Conservation (phyloP, 495 filamentous ascomycete species). For the Parmelia sp. region DNA sequence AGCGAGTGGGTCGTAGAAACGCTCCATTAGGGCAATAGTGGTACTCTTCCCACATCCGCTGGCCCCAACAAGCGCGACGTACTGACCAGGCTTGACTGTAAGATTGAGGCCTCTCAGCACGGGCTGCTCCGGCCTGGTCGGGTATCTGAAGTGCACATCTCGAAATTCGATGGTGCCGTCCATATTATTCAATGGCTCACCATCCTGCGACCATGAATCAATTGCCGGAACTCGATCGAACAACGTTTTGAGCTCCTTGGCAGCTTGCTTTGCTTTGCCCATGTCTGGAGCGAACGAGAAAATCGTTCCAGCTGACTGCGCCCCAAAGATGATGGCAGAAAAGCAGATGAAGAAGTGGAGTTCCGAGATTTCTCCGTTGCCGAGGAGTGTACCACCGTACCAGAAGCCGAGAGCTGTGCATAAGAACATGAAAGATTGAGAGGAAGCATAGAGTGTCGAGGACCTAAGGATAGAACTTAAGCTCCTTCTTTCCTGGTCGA, state of each 20-base stretch:
- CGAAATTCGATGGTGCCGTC: slow-evolving; percentile 70
- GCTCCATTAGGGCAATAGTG: slow-evolving; percentile 70
- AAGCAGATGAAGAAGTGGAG: slow-evolving; percentile 86
- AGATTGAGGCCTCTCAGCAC: slow-evolving; percentile 70
- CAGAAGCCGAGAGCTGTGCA: slow-evolving; percentile 87
- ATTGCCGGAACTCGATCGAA: slow-evolving; percentile 73
- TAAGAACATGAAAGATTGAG: slow-evolving; percentile 74
- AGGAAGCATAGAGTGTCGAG: slow-evolving; percentile 68
- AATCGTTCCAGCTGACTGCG: slow-evolving; percentile 78
- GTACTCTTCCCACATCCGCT: slow-evolving; percentile 83
- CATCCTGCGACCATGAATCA: slow-evolving; percentile 74
- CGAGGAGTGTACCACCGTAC: slow-evolving; percentile 80
- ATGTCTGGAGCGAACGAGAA: slow-evolving; percentile 84
- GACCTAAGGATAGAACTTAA: slow-evolving; percentile 60
- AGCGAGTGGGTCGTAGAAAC: slow-evolving; percentile 76
- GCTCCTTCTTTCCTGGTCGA: slow-evolving; percentile 52
- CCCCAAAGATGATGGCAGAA: slow-evolving; percentile 69
- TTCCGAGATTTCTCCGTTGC: slow-evolving; percentile 59
- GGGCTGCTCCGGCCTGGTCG: slow-evolving; percentile 70
- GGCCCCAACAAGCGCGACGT: slow-evolving; percentile 73
- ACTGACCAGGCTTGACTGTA: slow-evolving; percentile 66
- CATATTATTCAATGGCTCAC: slow-evolving; percentile 50
- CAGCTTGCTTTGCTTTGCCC: slow-evolving; percentile 80
- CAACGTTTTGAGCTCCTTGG: slow-evolving; percentile 65
- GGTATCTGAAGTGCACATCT: slow-evolving; percentile 77